Evolutionary conservation across 257 asterid genomes (phyloP), one percentile per base, ranked within the genome.

Genomic region (Jasminum sambac): DNA sequence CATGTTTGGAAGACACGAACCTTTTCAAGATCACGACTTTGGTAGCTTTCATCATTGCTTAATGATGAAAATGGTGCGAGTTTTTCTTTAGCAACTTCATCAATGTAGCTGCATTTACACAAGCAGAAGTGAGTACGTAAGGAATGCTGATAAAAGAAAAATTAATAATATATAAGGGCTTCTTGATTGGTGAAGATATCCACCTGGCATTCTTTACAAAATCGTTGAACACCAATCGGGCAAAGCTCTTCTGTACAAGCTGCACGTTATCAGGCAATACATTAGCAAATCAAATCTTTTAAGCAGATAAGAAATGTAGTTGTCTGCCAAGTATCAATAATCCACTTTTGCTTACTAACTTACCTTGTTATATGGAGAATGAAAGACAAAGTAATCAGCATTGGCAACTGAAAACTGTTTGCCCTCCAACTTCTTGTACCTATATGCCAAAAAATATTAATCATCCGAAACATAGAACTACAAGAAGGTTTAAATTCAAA

Each of bases 341-440:
- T 61, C 44, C 69, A 37, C 12, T 41, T 46, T 21, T 63, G 61
- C 62, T 37, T n/a, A 68, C 66, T 61, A 82, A 34, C 44, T 84
- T 84, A 95, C 99, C 98, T 95, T 95, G 91, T 95, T 95, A 72
- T 95, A 95, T 6, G 99, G 99, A 78, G 99, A 95, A 83, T 95
- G 99, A 77, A 95, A 95, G 8, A 91, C 97, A 71, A 88, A 81
- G 78, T 91, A 91, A 50, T 83, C 91, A 14, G 93, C 96, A 79
- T 95, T 96, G 8, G 66, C 21, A 25, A 91, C 77, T 4, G 99
- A 95, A 76, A 95, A 95, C 78, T 82, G 80, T 77, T 89, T 89
- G 77, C 99, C 95, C 84, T 89, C 94, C 41, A 76, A 63, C 74
- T 91, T 95, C 81, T 91, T 92, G 65, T 80, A 89, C 85, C 99